A percentile compares a stretch with the other conserved stretches of the same genome.
phyloP scores from a whole-genome alignment of 2,329 filamentous ascomycete species.

The Nemania diffusa region DNA sequence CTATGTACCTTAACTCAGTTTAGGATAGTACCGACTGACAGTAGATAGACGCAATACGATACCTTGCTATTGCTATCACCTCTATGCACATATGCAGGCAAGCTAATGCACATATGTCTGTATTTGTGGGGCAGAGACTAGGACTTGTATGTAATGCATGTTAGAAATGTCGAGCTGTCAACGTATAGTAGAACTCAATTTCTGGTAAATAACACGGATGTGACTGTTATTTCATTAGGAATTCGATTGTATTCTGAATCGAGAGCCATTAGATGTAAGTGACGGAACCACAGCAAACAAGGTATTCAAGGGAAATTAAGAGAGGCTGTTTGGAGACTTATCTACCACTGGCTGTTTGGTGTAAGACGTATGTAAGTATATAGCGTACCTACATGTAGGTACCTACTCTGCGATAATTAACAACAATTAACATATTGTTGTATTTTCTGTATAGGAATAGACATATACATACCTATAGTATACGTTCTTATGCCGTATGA shows the following conservation, averaged over 20 bases:
- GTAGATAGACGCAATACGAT: too few relatives aligned
- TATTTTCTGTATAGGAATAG: not conserved
- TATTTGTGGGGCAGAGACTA: not conserved
- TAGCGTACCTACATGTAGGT: not conserved
- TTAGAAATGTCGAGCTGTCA: not conserved
- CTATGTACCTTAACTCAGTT: too few relatives aligned
- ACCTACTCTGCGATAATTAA: not conserved
- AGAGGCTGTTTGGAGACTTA: not conserved
- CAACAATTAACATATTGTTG: not conserved
- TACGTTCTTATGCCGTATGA: not conserved
- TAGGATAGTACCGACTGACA: too few relatives aligned
- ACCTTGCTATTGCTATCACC: not conserved
- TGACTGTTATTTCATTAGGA: not conserved
- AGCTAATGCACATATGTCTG: not conserved
- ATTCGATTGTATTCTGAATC: not conserved
- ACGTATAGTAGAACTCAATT: not conserved
- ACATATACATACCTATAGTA: not conserved
- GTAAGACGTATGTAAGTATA: not conserved
- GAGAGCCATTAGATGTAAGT: not conserved
- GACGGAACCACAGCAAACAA: not conserved
- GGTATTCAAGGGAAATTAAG: not conserved
- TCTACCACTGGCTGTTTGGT: not conserved
- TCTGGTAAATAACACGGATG: not conserved
- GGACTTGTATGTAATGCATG: not conserved
- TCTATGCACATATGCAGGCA: not conserved